phyloP scores from a whole-genome alignment of 805 yeast genomes.

The Saturnispora halmiae region DNA sequence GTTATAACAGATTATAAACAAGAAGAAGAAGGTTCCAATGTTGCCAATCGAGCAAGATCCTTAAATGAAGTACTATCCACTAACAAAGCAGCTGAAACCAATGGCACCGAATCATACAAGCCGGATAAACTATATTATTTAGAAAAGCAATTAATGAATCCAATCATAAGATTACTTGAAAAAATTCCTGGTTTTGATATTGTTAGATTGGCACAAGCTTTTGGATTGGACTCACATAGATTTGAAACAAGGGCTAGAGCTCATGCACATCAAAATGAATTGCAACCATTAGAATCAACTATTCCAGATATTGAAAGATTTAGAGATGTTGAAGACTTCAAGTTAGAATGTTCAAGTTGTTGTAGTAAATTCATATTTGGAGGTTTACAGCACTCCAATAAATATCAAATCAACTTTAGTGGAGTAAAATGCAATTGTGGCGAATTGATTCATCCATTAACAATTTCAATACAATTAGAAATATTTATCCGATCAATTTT shows the following conservation, averaged over 20 bases:
- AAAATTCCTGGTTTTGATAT: slow-evolving; percentile 81
- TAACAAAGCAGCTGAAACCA: slow-evolving; percentile 17
- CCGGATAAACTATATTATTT: slow-evolving; percentile 77
- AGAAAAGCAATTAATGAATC: slow-evolving; percentile 83
- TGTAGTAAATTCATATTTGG: slow-evolving; percentile 54
- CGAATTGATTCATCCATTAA: slow-evolving; percentile 39
- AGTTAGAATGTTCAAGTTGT: slow-evolving; percentile 52
- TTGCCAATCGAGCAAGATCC: slow-evolving; percentile 80
- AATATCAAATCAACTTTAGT: slow-evolving; percentile 50
- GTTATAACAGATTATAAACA: slow-evolving; percentile 52
- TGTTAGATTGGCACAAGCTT: slow-evolving; percentile 61
- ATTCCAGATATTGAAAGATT: slow-evolving; percentile 79
- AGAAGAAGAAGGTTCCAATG: slow-evolving; percentile 28
- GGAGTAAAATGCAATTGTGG: slow-evolving; percentile 73
- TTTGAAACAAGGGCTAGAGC: slow-evolving; percentile 41
- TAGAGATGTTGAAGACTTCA: slow-evolving; percentile 48
- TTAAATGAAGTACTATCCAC: slow-evolving; percentile 60
- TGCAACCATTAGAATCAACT: slow-evolving; percentile 73
- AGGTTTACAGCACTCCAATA: slow-evolving; percentile 59
- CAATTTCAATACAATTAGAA: slow-evolving; percentile 67
- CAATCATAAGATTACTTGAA: slow-evolving; percentile 79
- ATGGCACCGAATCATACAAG: slow-evolving; percentile 30
- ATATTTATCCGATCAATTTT: slow-evolving; percentile 59
- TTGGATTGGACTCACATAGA: slow-evolving; percentile 68
- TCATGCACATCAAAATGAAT: slow-evolving; percentile 30